Evolutionary conservation across 441 rosid species (phyloP), one percentile per base, ranked within the genome.

Genomic region (Geranium incanum): DNA sequence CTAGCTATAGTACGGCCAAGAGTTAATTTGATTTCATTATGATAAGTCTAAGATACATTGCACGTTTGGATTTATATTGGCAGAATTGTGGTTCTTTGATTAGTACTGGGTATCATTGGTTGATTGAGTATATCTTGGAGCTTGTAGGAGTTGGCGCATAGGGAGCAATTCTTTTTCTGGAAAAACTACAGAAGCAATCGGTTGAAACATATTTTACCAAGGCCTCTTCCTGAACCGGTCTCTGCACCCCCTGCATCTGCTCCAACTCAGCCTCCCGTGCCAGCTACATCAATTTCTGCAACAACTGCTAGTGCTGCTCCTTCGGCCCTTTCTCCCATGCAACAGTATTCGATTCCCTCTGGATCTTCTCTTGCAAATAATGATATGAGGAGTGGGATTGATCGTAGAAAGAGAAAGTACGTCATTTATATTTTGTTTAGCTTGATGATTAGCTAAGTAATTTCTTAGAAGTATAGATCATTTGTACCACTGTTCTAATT

Each of bases 81-180:
- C 62, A 55, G 21, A 55, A 55, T n/a, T 55, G 15, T 55, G 23
- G 12, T 21, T 63, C 36, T 28, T 9, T 28, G 5, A 6, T 21
- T 19, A 62, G 18, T 63, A 19, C 37, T 63, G 66, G 9, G 23
- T 21, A 19, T 19, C 23, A 6, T 15, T 63, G 69, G 63, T 33
- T 70, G 13, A 36, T 77, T 67, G 70, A 52, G 63, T 70, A 36
- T 70, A 23, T 13, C 16, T 48, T 79, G 43, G 69, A 39, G 43
- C 36, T 1, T 68, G 33, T 78, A 94, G 98, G 98, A 92, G 77
- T 73, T 95, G 86, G 88, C 91, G 0, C 98, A 92, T 79, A 84
- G 99, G 75, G 97, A 92, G 78, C 97, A 92, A 77, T 95, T 95
- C 85, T 95, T 86, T 76, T 92, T 78, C 78, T 92, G 98, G 98